These are phyloP conservation scores for Fusarium mexicanum DNA, from an alignment of 2,329 filamentous ascomycete genomes.

Conservation along the genomic window DNA sequence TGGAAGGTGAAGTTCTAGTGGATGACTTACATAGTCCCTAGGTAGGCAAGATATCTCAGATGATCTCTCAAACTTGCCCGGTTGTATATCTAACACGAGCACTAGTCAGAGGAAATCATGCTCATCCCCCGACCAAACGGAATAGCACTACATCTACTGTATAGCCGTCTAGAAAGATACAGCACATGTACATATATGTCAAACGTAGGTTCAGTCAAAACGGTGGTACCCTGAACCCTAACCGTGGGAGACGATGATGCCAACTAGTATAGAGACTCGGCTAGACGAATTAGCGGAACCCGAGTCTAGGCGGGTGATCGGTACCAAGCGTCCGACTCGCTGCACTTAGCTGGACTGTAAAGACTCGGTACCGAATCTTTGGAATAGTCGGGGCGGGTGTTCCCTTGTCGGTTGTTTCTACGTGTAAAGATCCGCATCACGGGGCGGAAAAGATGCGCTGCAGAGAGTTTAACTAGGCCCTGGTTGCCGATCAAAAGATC, in stretches of 20 bases:
- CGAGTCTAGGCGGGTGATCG: neutral
- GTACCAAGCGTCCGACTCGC: neutral
- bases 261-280: neutral
- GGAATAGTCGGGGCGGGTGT: slow-evolving; percentile 20
- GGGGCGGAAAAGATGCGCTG: neutral
- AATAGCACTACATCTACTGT: neutral
- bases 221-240: neutral
- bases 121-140: neutral
- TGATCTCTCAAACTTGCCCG: neutral
- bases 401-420: slow-evolving; percentile 13
- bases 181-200: neutral
- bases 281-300: neutral
- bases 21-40: neutral
- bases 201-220: neutral
- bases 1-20: neutral
- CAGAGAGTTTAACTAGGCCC: slow-evolving; percentile 7
- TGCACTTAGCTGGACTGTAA: neutral
- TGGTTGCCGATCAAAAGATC: slow-evolving; percentile 33
- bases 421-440: neutral
- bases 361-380: slow-evolving; percentile 24
- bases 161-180: neutral
- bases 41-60: neutral
- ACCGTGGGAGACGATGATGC: neutral
- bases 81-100: neutral
- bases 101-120: neutral